Percentiles rank a stretch among this genome's conserved stretches.
Conservation (phyloP, 495 filamentous ascomycete genomes). For the Hypomontagnella submonticulosa region DNA sequence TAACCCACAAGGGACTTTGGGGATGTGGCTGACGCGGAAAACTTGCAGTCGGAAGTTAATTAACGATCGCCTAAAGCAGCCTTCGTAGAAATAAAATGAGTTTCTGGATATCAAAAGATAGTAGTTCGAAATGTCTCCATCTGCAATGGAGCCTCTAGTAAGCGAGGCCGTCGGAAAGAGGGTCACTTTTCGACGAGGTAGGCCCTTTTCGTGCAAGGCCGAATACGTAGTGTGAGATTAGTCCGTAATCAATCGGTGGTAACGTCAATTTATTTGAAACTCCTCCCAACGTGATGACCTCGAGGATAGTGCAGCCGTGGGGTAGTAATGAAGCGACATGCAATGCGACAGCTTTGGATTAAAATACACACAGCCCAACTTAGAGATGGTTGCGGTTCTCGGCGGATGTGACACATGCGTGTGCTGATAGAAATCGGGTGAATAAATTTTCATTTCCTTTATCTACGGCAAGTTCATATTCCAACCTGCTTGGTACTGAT, state of each 20-base stretch:
- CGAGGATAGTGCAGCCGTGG: slow-evolving; percentile 15
- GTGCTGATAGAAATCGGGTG: slow-evolving; percentile 11
- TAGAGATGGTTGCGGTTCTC: slow-evolving; percentile 12
- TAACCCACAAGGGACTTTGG: too few species aligned
- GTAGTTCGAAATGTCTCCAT: too few species aligned
- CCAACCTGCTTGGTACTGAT: slow-evolving; percentile 3
- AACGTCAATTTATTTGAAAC: slow-evolving; percentile 35
- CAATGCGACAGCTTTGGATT: slow-evolving; percentile 17
- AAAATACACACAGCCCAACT: slow-evolving; percentile 15
- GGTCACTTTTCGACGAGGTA: too few species aligned
- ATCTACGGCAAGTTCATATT: background rate
- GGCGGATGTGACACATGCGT: slow-evolving; percentile 19
- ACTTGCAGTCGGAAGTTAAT: too few species aligned
- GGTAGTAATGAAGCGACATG: slow-evolving; percentile 25
- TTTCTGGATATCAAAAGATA: too few species aligned
- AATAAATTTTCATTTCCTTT: background rate
- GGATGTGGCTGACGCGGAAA: too few species aligned
- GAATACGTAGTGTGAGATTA: background rate
- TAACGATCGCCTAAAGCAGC: too few species aligned
- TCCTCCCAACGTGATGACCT: slow-evolving; percentile 21
- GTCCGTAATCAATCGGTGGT: slow-evolving; percentile 10
- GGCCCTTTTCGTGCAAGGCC: too few species aligned
- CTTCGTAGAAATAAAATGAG: too few species aligned
- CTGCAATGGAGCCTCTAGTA: too few species aligned
- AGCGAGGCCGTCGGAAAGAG: too few species aligned